Conservation (phyloP, 2,329 filamentous ascomycete species). For the Aspergillus clavatus region DNA sequence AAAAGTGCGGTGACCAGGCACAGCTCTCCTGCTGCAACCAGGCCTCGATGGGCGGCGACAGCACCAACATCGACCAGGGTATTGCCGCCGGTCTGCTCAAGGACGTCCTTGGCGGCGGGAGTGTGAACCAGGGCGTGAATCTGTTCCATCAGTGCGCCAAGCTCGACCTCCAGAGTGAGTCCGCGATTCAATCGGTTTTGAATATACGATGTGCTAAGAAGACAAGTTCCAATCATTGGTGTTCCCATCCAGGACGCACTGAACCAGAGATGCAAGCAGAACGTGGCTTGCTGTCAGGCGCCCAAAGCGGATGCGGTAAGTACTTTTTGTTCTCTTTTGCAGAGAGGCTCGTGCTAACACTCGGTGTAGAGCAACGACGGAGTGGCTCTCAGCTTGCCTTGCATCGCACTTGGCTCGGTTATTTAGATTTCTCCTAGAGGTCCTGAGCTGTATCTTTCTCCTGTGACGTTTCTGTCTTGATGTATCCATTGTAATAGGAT, state of each 20-base stretch:
- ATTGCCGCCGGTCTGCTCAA: conserved; percentile 28
- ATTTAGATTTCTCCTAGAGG: too few relatives aligned
- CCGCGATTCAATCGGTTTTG: background rate
- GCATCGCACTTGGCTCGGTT: conserved; percentile 34
- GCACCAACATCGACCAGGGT: conserved; percentile 26
- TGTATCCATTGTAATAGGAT: too few relatives aligned
- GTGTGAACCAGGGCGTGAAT: conserved; percentile 28
- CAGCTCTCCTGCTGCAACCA: conserved; percentile 38
- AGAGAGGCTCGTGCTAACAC: conserved; percentile 6
- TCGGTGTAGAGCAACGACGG: conserved; percentile 25
- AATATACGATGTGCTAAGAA: conserved; percentile 2
- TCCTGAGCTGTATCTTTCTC: too few relatives aligned
- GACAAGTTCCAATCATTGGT: conserved; percentile 25
- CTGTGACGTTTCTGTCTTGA: too few relatives aligned
- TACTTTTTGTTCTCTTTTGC: background rate
- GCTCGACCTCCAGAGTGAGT: conserved; percentile 29
- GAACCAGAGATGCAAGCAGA: conserved; percentile 36
- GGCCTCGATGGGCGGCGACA: conserved; percentile 30
- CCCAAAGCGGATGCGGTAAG: conserved; percentile 24
- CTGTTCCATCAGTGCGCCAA: conserved; percentile 39
- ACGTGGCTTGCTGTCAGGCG: conserved; percentile 35
- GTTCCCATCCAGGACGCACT: conserved; percentile 27
- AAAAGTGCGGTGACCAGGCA: conserved; percentile 33
- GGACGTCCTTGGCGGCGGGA: conserved; percentile 29
- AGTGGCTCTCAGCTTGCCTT: conserved; percentile 31